These are phyloP conservation scores for Diaporthe vexans DNA, from an alignment of 2,329 filamentous ascomycete species.

Conservation along the genomic window DNA sequence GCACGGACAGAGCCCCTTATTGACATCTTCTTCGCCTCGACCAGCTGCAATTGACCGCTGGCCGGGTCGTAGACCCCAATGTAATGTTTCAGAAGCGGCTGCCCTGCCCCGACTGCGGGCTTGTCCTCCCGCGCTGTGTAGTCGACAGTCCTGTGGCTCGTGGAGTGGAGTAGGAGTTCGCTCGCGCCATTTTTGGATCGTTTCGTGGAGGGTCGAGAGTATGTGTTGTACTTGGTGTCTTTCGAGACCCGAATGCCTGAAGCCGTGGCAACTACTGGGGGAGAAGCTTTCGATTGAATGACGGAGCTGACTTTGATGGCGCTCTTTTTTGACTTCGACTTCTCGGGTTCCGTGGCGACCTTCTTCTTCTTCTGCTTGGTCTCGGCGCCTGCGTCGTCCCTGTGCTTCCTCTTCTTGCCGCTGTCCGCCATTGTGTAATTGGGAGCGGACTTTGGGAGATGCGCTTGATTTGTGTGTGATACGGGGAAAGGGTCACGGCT, in stretches of 20 bases:
- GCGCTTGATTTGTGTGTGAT: no score
- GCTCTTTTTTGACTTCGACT: slow-evolving; percentile 51
- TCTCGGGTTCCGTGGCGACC: slow-evolving; percentile 60
- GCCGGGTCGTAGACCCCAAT: slow-evolving; percentile 74
- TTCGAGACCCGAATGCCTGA: slow-evolving; percentile 56
- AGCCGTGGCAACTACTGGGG: slow-evolving; percentile 55
- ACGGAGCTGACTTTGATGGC: slow-evolving; percentile 53
- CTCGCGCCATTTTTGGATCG: slow-evolving; percentile 50
- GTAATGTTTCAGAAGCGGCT: slow-evolving; percentile 71
- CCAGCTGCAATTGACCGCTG: slow-evolving; percentile 70
- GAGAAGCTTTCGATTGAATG: slow-evolving; percentile 45
- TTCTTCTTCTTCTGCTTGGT: slow-evolving; percentile 65
- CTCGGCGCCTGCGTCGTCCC: slow-evolving; percentile 53
- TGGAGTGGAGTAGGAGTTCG: slow-evolving; percentile 71
- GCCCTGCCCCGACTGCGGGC: slow-evolving; percentile 49
- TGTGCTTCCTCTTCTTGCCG: slow-evolving; percentile 69
- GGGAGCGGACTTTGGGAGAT: not conserved
- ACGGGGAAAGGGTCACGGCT: not conserved
- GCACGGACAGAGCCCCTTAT: slow-evolving; percentile 70
- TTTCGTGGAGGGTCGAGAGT: slow-evolving; percentile 56
- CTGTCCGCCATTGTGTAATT: slow-evolving; percentile 54
- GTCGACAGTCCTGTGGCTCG: slow-evolving; percentile 68
- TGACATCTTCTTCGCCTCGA: slow-evolving; percentile 75
- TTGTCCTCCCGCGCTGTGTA: slow-evolving; percentile 71
- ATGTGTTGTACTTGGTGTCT: slow-evolving; percentile 62